These are phyloP conservation scores for Suillus hirtellus DNA, from an alignment of 768 basidiomycete species.

Conservation along the genomic window DNA sequence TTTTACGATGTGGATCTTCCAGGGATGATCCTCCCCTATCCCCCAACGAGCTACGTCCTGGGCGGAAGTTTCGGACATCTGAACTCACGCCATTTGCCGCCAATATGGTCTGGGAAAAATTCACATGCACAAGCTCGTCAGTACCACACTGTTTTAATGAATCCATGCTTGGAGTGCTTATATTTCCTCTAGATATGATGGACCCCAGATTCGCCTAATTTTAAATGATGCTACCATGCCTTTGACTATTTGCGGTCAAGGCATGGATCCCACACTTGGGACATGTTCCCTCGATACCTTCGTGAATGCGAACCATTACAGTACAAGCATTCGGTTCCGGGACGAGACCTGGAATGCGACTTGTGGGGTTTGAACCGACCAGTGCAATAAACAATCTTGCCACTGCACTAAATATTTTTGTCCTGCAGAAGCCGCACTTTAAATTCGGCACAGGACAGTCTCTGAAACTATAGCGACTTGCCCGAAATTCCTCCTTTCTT, in stretches of 20 bases:
- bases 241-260: conserved; percentile 34
- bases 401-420: background rate
- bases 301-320: conserved; percentile 28
- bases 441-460: background rate
- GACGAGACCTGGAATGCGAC: conserved; percentile 38
- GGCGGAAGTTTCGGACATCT: conserved; percentile 40
- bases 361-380: conserved; percentile 26
- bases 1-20: conserved; percentile 3
- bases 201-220: conserved; percentile 42
- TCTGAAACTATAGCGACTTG: background rate
- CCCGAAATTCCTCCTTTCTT: background rate
- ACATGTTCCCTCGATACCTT: conserved; percentile 41
- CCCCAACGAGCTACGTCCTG: conserved; percentile 24
- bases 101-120: conserved; percentile 45
- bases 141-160: conserved; percentile 5
- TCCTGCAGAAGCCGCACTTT: background rate
- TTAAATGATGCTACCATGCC: conserved; percentile 43
- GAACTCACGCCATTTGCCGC: conserved; percentile 44
- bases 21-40: conserved; percentile 37
- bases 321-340: conserved; percentile 30
- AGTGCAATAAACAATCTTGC: background rate
- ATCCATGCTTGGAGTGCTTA: conserved; percentile 6
- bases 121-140: conserved; percentile 38
- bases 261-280: conserved; percentile 33
- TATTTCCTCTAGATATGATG: conserved; percentile 25